Conservation (phyloP, 1,284 basidiomycete species). For the Microbotryomycetes sp. region DNA sequence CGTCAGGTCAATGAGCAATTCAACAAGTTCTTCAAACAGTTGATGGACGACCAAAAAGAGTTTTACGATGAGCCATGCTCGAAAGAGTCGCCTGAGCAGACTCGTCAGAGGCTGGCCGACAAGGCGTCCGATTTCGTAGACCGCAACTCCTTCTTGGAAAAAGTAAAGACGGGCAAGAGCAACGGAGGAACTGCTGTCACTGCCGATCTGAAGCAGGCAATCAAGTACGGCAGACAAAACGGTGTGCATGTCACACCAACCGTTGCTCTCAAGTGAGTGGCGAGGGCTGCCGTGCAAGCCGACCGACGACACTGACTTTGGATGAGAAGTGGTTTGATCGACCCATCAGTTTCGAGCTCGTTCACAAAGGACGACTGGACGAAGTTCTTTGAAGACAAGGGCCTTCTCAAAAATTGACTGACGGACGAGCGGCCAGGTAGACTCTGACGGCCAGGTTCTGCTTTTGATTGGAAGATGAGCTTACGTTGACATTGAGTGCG, state of each 20-base stretch:
- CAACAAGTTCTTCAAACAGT: constrained; percentile 38
- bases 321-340: constrained; percentile 55
- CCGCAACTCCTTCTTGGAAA: constrained; percentile 36
- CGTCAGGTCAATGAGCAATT: constrained; percentile 29
- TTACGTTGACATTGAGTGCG: too few species aligned
- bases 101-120: constrained; percentile 40
- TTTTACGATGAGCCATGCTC: constrained; percentile 41
- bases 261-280: constrained; percentile 27
- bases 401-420: constrained; percentile 40
- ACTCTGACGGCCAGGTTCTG: too few species aligned
- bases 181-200: constrained; percentile 39
- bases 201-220: constrained; percentile 28
- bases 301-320: background rate
- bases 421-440: too few species aligned
- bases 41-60: constrained; percentile 39
- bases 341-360: constrained; percentile 67
- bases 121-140: constrained; percentile 38
- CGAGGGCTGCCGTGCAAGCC: background rate
- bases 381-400: constrained; percentile 64
- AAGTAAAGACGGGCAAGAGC: constrained; percentile 38
- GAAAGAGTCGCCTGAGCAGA: constrained; percentile 39
- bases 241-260: constrained; percentile 44
- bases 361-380: constrained; percentile 81
- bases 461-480: too few species aligned
- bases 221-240: constrained; percentile 28